Base-by-base conservation (phyloP, 345 rosid species). In the Capsella bursapastoris region DNA sequence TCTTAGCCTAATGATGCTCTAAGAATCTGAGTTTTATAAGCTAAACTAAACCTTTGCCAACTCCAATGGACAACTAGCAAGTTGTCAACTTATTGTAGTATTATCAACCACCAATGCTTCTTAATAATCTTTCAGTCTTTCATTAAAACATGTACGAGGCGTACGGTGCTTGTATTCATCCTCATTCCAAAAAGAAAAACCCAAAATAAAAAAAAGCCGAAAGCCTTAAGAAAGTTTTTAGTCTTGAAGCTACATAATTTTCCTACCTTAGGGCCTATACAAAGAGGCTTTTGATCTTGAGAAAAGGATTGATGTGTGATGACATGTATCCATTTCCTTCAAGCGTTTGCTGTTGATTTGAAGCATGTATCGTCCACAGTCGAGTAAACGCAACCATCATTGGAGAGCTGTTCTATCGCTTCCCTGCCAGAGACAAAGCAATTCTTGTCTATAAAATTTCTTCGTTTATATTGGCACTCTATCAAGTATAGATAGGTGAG, bases 331-430 rank as follows among this genome's bases (percentile, higher is more conserved):
- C 15, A 50, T 41, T 66, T 51, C 3, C 11, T 15, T 88, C 86
- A 91, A 5, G 79, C 92, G 71, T 90, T 84, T 27, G 72, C 82
- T 4, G 90, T 83, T 35, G 96, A 87, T 68, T 86, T 91, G 77
- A 58, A 94, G 84, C 87, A 83, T 75, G 74, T 66, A 37, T 94
- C 97, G 18, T 91, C 90, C 4, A 66, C 80, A 0, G 90, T 83
- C 0, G 96, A 78, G 85, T 95, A 91, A 62, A 91, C 79, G 6
- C 78, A 60, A 58, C 97, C 93, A 57, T 87, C 91, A 13, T 73
- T 81, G 11, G 78, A 81, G 40, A 91, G 93, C 52, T 27, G 77
- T 43, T 79, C 87, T 22, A 90, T 68, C 40, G 83, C 91, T 49
- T 84, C 85, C 96, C 97, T 91, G 93, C 78, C 76, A 75, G 4